Conservation (phyloP, 345 rosid species). For the Toxicodendron radicans region DNA sequence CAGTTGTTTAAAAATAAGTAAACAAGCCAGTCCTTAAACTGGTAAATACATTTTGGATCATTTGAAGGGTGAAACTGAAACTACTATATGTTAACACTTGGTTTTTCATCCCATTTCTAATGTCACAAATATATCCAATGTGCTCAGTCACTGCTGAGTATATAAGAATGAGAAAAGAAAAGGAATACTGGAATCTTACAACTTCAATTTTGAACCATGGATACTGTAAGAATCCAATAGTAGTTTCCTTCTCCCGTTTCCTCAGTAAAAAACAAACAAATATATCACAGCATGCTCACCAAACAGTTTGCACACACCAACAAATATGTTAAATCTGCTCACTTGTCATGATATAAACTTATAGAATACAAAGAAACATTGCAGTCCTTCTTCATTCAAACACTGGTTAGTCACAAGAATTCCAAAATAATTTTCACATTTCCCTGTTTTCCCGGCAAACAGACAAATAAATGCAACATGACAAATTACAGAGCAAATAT, state of each 20-base stretch:
- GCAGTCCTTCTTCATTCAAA: background rate
- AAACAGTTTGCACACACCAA: background rate
- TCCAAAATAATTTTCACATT: background rate
- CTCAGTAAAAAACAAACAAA: background rate
- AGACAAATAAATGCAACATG: background rate
- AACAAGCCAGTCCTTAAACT: background rate
- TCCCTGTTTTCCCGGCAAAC: background rate
- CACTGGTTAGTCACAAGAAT: background rate
- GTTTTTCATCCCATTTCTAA: background rate
- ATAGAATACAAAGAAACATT: background rate
- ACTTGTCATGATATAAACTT: conserved; percentile 1
- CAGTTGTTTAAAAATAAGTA: background rate
- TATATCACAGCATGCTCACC: background rate
- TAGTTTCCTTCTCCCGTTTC: background rate
- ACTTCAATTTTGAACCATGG: background rate
- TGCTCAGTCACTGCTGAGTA: background rate
- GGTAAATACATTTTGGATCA: background rate
- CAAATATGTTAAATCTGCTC: conserved; percentile 1
- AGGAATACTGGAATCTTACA: background rate
- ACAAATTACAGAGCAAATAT: background rate
- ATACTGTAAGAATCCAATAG: background rate
- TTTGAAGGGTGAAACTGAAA: background rate
- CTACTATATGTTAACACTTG: background rate
- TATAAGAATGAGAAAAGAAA: background rate
- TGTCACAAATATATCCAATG: background rate